Evolutionary conservation across 1,284 basidiomycete species (phyloP), one percentile per base, ranked within the genome.

Genomic region (Phylloboletellus chloephorus): DNA sequence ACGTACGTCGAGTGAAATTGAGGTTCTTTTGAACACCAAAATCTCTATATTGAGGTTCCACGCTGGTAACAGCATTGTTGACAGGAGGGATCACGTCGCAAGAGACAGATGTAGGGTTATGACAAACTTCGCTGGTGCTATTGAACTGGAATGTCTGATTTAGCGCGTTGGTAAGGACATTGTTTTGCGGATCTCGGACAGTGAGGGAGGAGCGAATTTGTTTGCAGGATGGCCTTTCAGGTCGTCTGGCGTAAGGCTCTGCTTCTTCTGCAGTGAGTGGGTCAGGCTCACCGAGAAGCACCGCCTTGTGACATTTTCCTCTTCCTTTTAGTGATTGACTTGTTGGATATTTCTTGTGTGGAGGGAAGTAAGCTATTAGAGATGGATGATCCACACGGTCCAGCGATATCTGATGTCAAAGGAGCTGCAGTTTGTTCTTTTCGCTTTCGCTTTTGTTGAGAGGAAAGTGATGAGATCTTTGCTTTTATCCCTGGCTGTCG

Each of bases 261-360:
- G 46, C 55, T 61, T 58, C 58, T 46, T 38, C 25, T 22, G 42
- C 57, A 61, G 58, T 54, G 59, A 60, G 55, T 43, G 48, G 43
- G 52, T 43, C 42, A 40, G 42, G 57, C 55, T 57, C 57, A 57
- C 55, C 55, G 57, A 52, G 55, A 61, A 57, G 54, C 55, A 56
- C 57, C 31, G 49, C 58, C 52, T 44, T 32, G 49, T 9, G 42
- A 29, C 23, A 31, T 31, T 39, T 55, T 61, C 35, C 39, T 56
- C 38, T 52, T 57, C 42, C 43, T 60, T 36, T 43, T 51, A 1
- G 41, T 15, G 15, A 15, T n/a, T 7, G 41, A 29, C 23, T 17
- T 39, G 31, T 5, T 30, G 6, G 37, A 11, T 24, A 15, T 31
- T 15, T 35, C 46, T 39, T 41, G 47, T 2, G 17, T 4, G 5